These are phyloP conservation scores for Schizophyllum commune DNA, from an alignment of 1,284 basidiomycete species.

Conservation along the genomic window DNA sequence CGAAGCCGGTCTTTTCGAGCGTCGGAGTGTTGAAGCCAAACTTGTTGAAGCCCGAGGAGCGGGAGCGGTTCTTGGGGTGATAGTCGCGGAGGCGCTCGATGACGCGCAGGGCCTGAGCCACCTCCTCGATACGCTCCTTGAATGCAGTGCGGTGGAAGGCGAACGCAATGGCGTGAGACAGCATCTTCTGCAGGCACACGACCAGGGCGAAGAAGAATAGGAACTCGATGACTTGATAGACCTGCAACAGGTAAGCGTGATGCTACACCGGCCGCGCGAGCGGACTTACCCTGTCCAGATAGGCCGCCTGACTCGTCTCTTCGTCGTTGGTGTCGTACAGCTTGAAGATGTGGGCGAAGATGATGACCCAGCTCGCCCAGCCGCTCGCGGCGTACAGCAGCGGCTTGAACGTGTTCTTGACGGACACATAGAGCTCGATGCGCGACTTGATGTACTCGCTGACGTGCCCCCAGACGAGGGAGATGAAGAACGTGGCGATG, in stretches of 20 bases:
- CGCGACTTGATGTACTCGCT: slow-evolving; percentile 58
- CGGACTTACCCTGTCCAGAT: not conserved
- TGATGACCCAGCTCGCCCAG: slow-evolving; percentile 65
- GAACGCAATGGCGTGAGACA: slow-evolving; percentile 63
- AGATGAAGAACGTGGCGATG: slow-evolving; percentile 42
- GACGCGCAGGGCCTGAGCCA: slow-evolving; percentile 47
- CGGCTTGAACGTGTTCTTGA: slow-evolving; percentile 63
- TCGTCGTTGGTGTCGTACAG: slow-evolving; percentile 39
- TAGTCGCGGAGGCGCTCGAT: slow-evolving; percentile 68
- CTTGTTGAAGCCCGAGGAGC: slow-evolving; percentile 30
- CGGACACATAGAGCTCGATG: slow-evolving; percentile 59
- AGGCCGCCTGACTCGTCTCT: not conserved
- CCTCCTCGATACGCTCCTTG: slow-evolving; percentile 58
- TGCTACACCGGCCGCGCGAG: not conserved
- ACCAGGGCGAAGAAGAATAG: slow-evolving; percentile 63
- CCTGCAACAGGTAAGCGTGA: not conserved
- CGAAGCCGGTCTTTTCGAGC: slow-evolving; percentile 27
- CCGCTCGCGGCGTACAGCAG: slow-evolving; percentile 56
- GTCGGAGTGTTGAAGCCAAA: slow-evolving; percentile 18
- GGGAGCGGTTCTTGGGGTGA: slow-evolving; percentile 43
- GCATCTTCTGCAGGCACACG: slow-evolving; percentile 51
- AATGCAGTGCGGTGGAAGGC: slow-evolving; percentile 73
- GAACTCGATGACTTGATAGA: slow-evolving; percentile 57
- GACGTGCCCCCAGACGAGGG: slow-evolving; percentile 64
- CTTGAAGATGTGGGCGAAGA: slow-evolving; percentile 55